phyloP scores from a whole-genome alignment of 2,329 filamentous ascomycete genomes.

The Pseudogymnoascus sp. region DNA sequence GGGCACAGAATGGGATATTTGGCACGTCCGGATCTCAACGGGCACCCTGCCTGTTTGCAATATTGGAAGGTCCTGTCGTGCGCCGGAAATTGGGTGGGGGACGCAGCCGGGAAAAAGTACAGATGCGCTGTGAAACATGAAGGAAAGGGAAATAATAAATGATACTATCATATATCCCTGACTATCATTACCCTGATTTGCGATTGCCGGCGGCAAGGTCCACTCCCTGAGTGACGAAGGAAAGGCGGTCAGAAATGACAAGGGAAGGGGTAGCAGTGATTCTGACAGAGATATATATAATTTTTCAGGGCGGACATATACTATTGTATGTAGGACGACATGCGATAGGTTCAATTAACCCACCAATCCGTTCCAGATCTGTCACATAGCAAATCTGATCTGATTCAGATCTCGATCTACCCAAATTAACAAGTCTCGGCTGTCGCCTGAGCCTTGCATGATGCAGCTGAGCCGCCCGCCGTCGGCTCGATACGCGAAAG shows the following conservation, averaged over 20 bases:
- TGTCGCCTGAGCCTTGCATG: constrained; percentile 5
- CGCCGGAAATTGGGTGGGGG: constrained; percentile 8
- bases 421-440: neutral
- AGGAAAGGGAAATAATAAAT: neutral
- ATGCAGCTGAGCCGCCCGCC: constrained; percentile 1
- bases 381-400: constrained; percentile 4
- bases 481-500: constrained; percentile 1
- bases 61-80: neutral
- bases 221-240: neutral
- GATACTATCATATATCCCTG: neutral
- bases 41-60: constrained; percentile 4
- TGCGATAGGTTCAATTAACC: neutral
- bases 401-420: constrained; percentile 9
- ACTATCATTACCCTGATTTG: constrained; percentile 6
- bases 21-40: constrained; percentile 2
- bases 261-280: neutral
- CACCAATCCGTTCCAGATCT: constrained; percentile 3
- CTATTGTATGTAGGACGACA: neutral
- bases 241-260: constrained; percentile 7
- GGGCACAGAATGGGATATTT: neutral
- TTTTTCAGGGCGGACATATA: neutral
- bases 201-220: neutral
- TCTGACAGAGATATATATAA: neutral
- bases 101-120: constrained; percentile 1
- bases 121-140: constrained; percentile 3